Evolutionary conservation across 2,329 filamentous ascomycete genomes (phyloP), one percentile per base, ranked within the genome.

Genomic region (Diaporthe batatas): DNA sequence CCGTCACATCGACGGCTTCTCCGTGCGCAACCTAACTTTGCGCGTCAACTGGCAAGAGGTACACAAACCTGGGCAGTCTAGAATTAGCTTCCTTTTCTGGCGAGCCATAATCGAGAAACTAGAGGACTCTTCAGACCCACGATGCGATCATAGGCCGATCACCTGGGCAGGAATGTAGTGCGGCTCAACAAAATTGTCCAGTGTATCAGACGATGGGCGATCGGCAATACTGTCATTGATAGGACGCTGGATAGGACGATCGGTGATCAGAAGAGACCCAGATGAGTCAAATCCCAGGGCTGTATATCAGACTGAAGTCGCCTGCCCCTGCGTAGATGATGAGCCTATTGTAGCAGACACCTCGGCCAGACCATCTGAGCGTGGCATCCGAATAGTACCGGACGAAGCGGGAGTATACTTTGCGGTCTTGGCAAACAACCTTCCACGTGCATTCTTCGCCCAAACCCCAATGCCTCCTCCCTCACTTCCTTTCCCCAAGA

Each of bases 201-300:
- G 44, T 53, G 44, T 51, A 67, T 67, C 47, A 44, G 62, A 67
- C 32, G 62, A 67, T 67, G 58, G 58, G 18, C 29, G 58, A 47
- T 62, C 42, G 47, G 12, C 32, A 18, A 21, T 36, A 14, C 18
- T 21, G 16, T 39, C 44, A 34, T 6, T 25, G 32, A 67, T 53
- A 53, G 32, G 62, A 67, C n/a, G 44, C 39, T 14, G 6, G 47
- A 67, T 53, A 67, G 32, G 62, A 67, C n/a, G 62, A 67, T 67
- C 62, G 62, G 36, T 34, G 62, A 53, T 65, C n/a, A 23, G 6
- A 16, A 25, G 62, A 39, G 44, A 67, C 23, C 3, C 39, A 25
- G n/a, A 21, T 34, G 25, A 51, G 12, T 51, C 10, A 34, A 7
- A 23, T 23, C 36, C 12, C 42, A 64, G 47, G 25, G 32, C 25